phyloP scores from a whole-genome alignment of 2,329 filamentous ascomycete genomes.

The Aphanocladium album region DNA sequence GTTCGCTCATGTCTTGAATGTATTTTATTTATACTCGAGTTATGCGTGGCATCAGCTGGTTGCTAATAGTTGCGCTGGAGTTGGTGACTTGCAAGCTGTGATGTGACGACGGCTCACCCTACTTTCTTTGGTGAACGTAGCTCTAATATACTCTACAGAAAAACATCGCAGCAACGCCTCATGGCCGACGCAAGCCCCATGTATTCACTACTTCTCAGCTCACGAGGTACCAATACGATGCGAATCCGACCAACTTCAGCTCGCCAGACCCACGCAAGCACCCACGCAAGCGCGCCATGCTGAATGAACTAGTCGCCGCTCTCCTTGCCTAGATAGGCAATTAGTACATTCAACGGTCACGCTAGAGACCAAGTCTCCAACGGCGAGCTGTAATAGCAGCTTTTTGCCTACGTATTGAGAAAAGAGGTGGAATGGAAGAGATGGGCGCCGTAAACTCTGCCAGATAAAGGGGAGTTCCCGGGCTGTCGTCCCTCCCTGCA shows the following conservation, averaged over 20 bases:
- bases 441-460: too few relatives aligned
- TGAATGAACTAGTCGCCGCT: neutral
- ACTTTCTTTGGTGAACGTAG: too few relatives aligned
- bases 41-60: too few relatives aligned
- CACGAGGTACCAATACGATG: neutral
- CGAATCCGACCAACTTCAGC: slow-evolving; percentile 1
- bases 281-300: slow-evolving; percentile 3
- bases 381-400: neutral
- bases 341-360: neutral
- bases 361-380: neutral
- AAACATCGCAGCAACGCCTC: too few relatives aligned
- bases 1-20: neutral
- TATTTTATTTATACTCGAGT: neutral
- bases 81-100: too few relatives aligned
- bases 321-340: neutral
- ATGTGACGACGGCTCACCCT: too few relatives aligned
- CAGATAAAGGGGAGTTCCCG: too few relatives aligned
- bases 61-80: too few relatives aligned
- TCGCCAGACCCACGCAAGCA: neutral
- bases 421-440: neutral
- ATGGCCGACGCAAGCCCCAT: neutral
- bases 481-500: too few relatives aligned
- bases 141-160: neutral
- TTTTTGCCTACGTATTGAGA: neutral
- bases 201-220: neutral